phyloP scores from a whole-genome alignment of 1,139 yeast species.

The Yamadazyma buinensis region DNA sequence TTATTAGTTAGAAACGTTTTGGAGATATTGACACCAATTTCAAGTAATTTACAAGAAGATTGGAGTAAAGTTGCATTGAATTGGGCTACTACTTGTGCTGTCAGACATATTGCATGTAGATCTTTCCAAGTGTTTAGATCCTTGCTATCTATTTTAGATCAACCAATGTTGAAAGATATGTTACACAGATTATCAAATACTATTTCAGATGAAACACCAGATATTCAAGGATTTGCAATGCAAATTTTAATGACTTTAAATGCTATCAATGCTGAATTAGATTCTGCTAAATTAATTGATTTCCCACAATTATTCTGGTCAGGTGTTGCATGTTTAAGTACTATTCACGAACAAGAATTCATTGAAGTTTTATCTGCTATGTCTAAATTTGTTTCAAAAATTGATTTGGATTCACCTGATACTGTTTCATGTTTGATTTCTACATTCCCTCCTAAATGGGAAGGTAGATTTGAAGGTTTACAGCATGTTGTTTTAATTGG shows the following conservation, averaged over 20 bases:
- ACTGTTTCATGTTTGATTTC: conserved; percentile 79
- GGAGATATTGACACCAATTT: conserved; percentile 47
- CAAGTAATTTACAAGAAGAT: conserved; percentile 60
- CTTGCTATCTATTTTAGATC: conserved; percentile 72
- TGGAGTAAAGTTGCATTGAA: conserved; percentile 83
- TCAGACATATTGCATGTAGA: conserved; percentile 93
- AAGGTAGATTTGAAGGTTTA: conserved; percentile 86
- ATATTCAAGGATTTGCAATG: conserved; percentile 96
- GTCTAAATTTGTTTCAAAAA: conserved; percentile 78
- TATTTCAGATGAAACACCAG: conserved; percentile 80
- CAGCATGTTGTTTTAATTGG: conserved; percentile 80
- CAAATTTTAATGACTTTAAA: conserved; percentile 94
- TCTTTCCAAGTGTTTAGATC: conserved; percentile 92
- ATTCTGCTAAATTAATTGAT: conserved; percentile 71
- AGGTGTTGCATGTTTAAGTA: conserved; percentile 85
- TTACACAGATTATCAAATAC: conserved; percentile 90
- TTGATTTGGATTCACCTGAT: conserved; percentile 81
- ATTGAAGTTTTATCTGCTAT: conserved; percentile 80
- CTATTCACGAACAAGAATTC: conserved; percentile 90
- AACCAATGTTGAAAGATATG: conserved; percentile 90
- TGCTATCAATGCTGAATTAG: conserved; percentile 84
- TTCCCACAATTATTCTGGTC: conserved; percentile 97
- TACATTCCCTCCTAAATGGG: conserved; percentile 95
- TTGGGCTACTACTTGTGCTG: conserved; percentile 99
- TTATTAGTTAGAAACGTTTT: conserved; percentile 64